These are phyloP conservation scores for Arxiozyma bovina DNA, from an alignment of 1,139 yeast genomes.

Conservation along the genomic window DNA sequence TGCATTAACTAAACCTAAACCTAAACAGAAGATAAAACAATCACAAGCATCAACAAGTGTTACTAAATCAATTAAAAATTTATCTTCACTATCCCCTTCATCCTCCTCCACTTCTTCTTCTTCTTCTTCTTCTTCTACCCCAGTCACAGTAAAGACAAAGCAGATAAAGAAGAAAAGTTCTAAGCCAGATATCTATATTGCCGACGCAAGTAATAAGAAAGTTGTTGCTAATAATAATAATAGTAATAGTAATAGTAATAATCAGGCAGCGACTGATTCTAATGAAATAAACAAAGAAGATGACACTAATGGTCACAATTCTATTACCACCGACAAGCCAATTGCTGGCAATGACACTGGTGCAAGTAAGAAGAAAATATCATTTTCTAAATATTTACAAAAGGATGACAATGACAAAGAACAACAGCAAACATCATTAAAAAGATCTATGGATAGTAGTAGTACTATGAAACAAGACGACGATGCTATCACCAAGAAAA, in stretches of 20 bases:
- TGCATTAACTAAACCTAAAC: conserved; percentile 5
- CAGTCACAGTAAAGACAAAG: background rate
- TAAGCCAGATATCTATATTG: conserved; percentile 8
- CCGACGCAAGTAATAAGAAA: conserved; percentile 7
- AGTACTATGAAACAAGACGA: background rate
- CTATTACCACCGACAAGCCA: background rate
- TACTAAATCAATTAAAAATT: background rate
- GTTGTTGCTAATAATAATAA: background rate
- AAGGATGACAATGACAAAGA: conserved; percentile 18
- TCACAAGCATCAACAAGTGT: background rate
- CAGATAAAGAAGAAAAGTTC: conserved; percentile 3
- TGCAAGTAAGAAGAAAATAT: conserved; percentile 26
- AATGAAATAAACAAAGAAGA: background rate
- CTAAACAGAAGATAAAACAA: background rate
- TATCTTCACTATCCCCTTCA: background rate
- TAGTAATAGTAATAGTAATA: background rate
- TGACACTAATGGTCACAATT: background rate
- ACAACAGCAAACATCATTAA: conserved; percentile 5
- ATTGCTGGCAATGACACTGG: conserved; percentile 7
- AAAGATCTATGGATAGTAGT: conserved; percentile 8
- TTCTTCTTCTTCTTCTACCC: background rate
- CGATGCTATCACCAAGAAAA: background rate
- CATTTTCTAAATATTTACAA: conserved; percentile 29
- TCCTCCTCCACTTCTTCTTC: background rate
- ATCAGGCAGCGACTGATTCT: background rate